phyloP scores from a whole-genome alignment of 768 basidiomycete species.

The Favolaschia claudopus region DNA sequence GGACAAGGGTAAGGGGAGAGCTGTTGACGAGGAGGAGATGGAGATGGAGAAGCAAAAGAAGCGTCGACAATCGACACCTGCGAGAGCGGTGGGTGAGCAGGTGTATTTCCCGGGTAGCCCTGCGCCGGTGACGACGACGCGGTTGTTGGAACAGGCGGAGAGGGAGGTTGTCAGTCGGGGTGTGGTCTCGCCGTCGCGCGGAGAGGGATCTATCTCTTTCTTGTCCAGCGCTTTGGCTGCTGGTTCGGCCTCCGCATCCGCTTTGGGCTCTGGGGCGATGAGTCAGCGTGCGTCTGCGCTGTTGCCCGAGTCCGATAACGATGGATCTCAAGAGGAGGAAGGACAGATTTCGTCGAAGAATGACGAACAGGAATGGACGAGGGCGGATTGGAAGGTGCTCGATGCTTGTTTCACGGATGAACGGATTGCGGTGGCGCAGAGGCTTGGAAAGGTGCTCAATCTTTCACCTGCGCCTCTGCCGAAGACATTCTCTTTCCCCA shows the following conservation, averaged over 20 bases:
- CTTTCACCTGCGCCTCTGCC: background rate
- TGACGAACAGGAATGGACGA: conserved; percentile 64
- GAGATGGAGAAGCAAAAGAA: conserved; percentile 13
- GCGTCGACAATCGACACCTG: conserved; percentile 36
- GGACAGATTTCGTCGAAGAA: too few species aligned
- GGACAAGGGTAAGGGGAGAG: background rate
- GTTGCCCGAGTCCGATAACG: background rate
- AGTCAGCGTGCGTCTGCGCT: background rate
- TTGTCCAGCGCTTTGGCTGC: background rate
- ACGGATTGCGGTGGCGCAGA: conserved; percentile 55
- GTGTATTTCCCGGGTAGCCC: conserved; percentile 66
- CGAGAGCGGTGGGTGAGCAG: conserved; percentile 56
- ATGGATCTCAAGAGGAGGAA: conserved; percentile 12
- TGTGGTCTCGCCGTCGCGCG: background rate
- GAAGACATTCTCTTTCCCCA: background rate
- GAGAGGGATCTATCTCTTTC: too few species aligned
- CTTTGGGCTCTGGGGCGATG: background rate
- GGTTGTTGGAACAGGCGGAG: conserved; percentile 68
- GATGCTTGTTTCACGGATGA: conserved; percentile 83
- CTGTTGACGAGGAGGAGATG: background rate
- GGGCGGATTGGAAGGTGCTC: conserved; percentile 81
- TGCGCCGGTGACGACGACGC: conserved; percentile 54
- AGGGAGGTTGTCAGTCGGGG: conserved; percentile 43
- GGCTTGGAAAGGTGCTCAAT: conserved; percentile 26
- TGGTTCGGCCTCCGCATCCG: background rate